These are phyloP conservation scores for Rhizopogon salebrosus DNA, from an alignment of 768 basidiomycete genomes.

Conservation along the genomic window DNA sequence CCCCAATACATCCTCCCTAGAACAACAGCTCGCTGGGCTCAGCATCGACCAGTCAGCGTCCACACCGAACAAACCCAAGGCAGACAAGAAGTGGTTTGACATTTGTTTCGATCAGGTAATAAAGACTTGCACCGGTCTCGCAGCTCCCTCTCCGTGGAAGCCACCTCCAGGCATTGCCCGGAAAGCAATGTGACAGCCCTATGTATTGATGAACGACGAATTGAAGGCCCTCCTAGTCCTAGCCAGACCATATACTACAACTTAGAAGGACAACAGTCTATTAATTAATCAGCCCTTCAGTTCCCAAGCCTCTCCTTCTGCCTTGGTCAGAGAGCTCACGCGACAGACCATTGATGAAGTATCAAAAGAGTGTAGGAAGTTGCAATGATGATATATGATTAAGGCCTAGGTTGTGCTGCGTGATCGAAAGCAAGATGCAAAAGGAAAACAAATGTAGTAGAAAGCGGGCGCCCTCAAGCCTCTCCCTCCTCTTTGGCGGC, in stretches of 20 bases:
- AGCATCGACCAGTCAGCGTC: constrained; percentile 7
- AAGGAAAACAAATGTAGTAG: neutral
- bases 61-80: constrained; percentile 21
- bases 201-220: neutral
- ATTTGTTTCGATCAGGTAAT: constrained; percentile 60
- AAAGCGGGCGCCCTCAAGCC: constrained; percentile 24
- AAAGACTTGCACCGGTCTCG: constrained; percentile 32
- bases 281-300: too few relatives aligned
- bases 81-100: constrained; percentile 55
- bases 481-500: constrained; percentile 26
- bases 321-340: too few relatives aligned
- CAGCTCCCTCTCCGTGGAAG: neutral
- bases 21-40: constrained; percentile 19
- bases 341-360: too few relatives aligned
- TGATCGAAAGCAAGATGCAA: constrained; percentile 1
- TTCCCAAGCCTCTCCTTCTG: too few relatives aligned
- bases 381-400: too few relatives aligned
- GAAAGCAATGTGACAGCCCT: neutral
- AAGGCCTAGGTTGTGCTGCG: neutral
- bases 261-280: too few relatives aligned
- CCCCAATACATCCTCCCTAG: constrained; percentile 16
- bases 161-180: neutral
- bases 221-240: too few relatives aligned
- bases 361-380: too few relatives aligned
- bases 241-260: too few relatives aligned